Conservation (phyloP, 202 grass and related monocot genomes). For the Schoenoplectus triqueter region DNA sequence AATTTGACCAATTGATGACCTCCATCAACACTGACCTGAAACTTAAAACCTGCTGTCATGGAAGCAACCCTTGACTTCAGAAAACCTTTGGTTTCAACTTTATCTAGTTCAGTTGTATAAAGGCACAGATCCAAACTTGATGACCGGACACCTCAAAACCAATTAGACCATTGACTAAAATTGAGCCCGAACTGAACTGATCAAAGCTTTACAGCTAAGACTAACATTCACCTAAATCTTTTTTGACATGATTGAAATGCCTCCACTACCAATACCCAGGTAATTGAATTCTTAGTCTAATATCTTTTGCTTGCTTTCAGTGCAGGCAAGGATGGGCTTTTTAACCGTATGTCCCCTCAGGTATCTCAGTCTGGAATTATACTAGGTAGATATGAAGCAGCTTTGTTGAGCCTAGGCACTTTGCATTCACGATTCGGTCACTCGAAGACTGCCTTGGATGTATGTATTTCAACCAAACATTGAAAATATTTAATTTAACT, state of each 20-base stretch:
- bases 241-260: background rate
- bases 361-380: slow-evolving; percentile 65
- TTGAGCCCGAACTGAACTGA: background rate
- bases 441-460: slow-evolving; percentile 93
- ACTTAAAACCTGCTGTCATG: background rate
- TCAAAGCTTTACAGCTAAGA: background rate
- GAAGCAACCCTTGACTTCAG: background rate
- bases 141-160: background rate
- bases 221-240: slow-evolving; percentile 23
- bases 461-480: slow-evolving; percentile 43
- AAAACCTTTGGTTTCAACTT: slow-evolving; percentile 4
- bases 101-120: background rate
- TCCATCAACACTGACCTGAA: background rate
- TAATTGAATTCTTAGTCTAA: background rate
- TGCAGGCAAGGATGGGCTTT: slow-evolving; percentile 88
- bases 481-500: slow-evolving; percentile 22
- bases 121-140: background rate
- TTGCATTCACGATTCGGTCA: slow-evolving; percentile 94
- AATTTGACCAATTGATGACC: background rate
- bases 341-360: slow-evolving; percentile 53
- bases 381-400: slow-evolving; percentile 92
- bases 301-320: slow-evolving; percentile 48
- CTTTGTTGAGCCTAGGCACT: slow-evolving; percentile 87
- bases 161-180: slow-evolving; percentile 8
- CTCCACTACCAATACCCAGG: background rate